Conservation (phyloP, 2,329 filamentous ascomycete species). For the Cladobotryum mycophilum region DNA sequence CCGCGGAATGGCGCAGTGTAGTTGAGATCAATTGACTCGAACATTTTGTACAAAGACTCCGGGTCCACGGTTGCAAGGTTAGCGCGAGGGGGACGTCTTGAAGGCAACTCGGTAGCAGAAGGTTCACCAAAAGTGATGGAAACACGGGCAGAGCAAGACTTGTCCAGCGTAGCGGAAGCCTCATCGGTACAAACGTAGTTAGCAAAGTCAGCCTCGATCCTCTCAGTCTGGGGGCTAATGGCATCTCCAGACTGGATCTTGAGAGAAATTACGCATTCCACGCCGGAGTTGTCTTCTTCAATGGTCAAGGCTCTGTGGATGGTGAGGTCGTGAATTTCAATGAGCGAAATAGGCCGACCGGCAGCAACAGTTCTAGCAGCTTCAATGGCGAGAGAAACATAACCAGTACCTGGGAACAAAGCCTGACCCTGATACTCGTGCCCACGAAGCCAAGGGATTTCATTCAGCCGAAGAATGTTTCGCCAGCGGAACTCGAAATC, state of each 20-base stretch:
- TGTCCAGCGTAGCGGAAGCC: slow-evolving; percentile 7
- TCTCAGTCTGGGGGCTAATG: background rate
- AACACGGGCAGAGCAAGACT: background rate
- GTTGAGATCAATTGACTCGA: slow-evolving; percentile 15
- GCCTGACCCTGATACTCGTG: slow-evolving; percentile 3
- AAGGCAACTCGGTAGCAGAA: slow-evolving; percentile 12
- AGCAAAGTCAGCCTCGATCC: background rate
- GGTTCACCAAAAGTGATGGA: slow-evolving; percentile 16
- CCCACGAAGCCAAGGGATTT: background rate
- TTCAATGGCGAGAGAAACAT: slow-evolving; percentile 4
- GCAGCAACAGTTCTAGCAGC: background rate
- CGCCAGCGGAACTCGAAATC: background rate
- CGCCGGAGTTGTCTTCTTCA: background rate
- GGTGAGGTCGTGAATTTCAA: background rate
- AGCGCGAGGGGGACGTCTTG: slow-evolving; percentile 9
- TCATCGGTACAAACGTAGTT: background rate
- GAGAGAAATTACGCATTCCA: background rate
- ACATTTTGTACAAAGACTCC: slow-evolving; percentile 16
- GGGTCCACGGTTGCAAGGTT: slow-evolving; percentile 16
- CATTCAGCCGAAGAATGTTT: background rate
- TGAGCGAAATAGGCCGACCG: background rate
- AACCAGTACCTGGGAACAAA: slow-evolving; percentile 6
- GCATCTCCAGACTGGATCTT: background rate
- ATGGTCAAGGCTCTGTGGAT: background rate
- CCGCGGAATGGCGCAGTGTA: slow-evolving; percentile 16